Evolutionary conservation across 2,329 filamentous ascomycete species (phyloP).

Genomic region (Cordyceps fumosorosea): DNA sequence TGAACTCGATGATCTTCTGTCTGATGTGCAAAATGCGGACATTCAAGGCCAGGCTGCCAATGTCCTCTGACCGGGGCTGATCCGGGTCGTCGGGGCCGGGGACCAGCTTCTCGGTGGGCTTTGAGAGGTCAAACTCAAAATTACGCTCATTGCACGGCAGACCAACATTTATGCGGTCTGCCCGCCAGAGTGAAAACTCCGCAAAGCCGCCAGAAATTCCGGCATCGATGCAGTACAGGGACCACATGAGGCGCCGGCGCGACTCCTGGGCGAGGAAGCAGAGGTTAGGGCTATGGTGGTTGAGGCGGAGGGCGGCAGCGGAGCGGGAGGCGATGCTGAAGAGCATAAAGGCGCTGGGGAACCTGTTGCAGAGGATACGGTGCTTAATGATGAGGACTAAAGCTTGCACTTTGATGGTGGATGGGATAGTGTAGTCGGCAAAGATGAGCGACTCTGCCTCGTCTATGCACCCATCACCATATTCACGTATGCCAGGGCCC

Average conservation of each 20-base stretch:
- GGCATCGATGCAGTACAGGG: slow-evolving; percentile 36
- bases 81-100: slow-evolving; percentile 38
- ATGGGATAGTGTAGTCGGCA: slow-evolving; percentile 47
- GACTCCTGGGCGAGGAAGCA: slow-evolving; percentile 36
- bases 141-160: slow-evolving; percentile 39
- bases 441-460: slow-evolving; percentile 48
- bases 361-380: slow-evolving; percentile 36
- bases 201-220: slow-evolving; percentile 37
- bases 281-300: slow-evolving; percentile 35
- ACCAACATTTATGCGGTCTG: slow-evolving; percentile 35
- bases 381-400: slow-evolving; percentile 40
- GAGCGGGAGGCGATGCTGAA: slow-evolving; percentile 36
- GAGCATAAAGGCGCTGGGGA: slow-evolving; percentile 40
- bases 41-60: slow-evolving; percentile 50
- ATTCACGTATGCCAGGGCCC: slow-evolving; percentile 44
- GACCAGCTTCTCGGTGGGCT: slow-evolving; percentile 46
- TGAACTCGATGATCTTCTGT: slow-evolving; percentile 47
- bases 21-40: slow-evolving; percentile 50
- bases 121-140: slow-evolving; percentile 51
- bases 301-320: slow-evolving; percentile 36
- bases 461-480: slow-evolving; percentile 47
- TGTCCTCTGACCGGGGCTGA: slow-evolving; percentile 38
- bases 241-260: slow-evolving; percentile 38
- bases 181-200: slow-evolving; percentile 38
- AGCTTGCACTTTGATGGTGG: slow-evolving; percentile 48